phyloP scores from a whole-genome alignment of 805 yeast species.

The Priceomyces melissophilus region DNA sequence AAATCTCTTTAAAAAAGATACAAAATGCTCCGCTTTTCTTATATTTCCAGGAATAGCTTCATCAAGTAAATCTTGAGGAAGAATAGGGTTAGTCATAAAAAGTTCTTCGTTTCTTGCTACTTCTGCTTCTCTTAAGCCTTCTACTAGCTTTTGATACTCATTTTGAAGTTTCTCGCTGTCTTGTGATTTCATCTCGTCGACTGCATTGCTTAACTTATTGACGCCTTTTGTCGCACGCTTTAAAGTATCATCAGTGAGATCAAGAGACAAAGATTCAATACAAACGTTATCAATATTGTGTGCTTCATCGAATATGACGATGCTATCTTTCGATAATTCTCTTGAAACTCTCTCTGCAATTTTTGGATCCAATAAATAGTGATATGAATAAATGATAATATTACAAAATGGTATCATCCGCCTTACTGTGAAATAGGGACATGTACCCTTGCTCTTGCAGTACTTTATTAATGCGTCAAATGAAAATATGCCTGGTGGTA shows the following conservation, averaged over 20 bases:
- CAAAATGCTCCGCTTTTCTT: constrained; percentile 94
- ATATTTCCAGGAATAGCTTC: constrained; percentile 98
- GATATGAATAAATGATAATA: constrained; percentile 92
- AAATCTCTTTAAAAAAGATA: constrained; percentile 86
- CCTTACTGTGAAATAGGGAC: constrained; percentile 97
- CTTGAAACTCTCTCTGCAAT: constrained; percentile 93
- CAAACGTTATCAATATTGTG: constrained; percentile 99
- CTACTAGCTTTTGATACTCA: constrained; percentile 88
- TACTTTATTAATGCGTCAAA: constrained; percentile 78
- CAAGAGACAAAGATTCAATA: constrained; percentile 89
- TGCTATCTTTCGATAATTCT: constrained; percentile 88
- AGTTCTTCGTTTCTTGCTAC: constrained; percentile 56
- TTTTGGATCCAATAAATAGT: constrained; percentile 92
- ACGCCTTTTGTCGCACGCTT: constrained; percentile 89
- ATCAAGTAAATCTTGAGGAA: constrained; percentile 78
- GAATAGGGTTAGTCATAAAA: constrained; percentile 82
- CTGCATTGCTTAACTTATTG: constrained; percentile 66
- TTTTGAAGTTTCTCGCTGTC: constrained; percentile 83
- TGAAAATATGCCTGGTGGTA: constrained; percentile 93
- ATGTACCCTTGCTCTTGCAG: constrained; percentile 75
- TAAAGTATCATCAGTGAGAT: constrained; percentile 84
- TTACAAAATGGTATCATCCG: constrained; percentile 96
- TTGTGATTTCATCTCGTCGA: constrained; percentile 77
- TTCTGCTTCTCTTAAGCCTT: constrained; percentile 83
- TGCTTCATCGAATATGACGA: constrained; percentile 96